A percentile compares a stretch with the other conserved stretches of the same genome.
These are phyloP conservation scores for Poronia punctata DNA, from an alignment of 495 filamentous ascomycete genomes.

Conservation along the genomic window DNA sequence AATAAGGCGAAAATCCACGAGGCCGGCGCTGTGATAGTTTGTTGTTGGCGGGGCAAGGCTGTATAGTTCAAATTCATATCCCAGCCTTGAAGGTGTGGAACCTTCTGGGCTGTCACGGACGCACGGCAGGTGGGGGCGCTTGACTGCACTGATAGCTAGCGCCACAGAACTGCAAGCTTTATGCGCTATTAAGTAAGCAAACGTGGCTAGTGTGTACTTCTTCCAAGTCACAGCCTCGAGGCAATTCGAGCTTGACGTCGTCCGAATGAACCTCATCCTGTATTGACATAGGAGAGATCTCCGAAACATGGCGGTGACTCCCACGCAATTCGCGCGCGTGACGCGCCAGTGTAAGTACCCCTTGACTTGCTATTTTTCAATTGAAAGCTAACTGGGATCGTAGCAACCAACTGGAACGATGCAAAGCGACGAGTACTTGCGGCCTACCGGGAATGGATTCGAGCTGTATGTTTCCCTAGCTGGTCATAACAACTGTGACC, in stretches of 20 bases:
- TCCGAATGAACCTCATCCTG: conserved; percentile 18
- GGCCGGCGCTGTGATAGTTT: conserved; percentile 6
- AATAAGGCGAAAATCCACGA: neutral
- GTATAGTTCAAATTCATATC: too few relatives aligned
- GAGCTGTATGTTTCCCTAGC: conserved; percentile 63
- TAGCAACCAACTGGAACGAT: conserved; percentile 82
- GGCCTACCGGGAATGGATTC: conserved; percentile 88
- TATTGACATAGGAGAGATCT: conserved; percentile 12
- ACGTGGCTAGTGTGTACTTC: conserved; percentile 4
- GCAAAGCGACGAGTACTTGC: conserved; percentile 73
- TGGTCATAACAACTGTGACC: neutral
- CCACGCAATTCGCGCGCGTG: conserved; percentile 83
- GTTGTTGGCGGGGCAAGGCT: conserved; percentile 9
- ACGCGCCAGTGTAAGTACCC: conserved; percentile 77
- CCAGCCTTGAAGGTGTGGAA: too few relatives aligned
- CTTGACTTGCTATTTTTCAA: neutral
- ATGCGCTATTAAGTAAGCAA: conserved; percentile 10
- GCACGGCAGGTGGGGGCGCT: neutral
- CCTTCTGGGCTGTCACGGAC: too few relatives aligned
- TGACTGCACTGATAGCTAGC: conserved; percentile 1
- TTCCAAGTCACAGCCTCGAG: conserved; percentile 2
- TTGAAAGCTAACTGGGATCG: neutral
- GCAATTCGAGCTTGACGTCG: conserved; percentile 12
- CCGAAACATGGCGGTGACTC: conserved; percentile 62
- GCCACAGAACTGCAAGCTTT: conserved; percentile 15